Conservation (phyloP, 352 stramenopile genomes). For the Globisporangium lucens region DNA sequence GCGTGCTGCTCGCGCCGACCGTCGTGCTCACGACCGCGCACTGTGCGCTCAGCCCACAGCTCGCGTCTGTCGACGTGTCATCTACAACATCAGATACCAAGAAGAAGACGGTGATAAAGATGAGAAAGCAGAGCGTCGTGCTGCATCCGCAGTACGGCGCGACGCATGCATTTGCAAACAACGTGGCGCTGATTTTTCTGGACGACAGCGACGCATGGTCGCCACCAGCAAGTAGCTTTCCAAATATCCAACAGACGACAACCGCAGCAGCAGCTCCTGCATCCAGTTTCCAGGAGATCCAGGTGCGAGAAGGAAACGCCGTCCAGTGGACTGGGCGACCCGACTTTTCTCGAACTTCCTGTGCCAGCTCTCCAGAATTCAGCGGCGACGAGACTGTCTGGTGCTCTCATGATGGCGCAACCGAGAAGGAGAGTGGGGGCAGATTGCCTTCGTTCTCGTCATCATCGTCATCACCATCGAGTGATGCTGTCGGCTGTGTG, state of each 20-base stretch:
- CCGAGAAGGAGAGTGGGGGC: too few species aligned
- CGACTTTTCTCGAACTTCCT: conserved; percentile 1
- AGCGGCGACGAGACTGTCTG: conserved; percentile 1
- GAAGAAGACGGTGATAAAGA: not conserved
- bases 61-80: not conserved
- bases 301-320: not conserved
- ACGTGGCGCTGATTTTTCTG: conserved; percentile 12
- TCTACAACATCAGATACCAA: not conserved
- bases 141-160: conserved; percentile 3
- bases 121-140: not conserved
- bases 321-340: not conserved
- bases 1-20: conserved; percentile 1
- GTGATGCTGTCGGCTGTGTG: not conserved
- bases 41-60: conserved; percentile 3
- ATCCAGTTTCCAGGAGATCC: conserved; percentile 3
- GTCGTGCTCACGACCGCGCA: conserved; percentile 12
- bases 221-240: not conserved
- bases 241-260: not conserved
- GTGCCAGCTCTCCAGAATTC: not conserved
- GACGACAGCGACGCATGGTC: not conserved
- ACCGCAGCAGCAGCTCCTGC: not conserved
- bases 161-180: conserved; percentile 5
- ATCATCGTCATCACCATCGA: not conserved
- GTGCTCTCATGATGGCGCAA: not conserved
- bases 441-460: not conserved